These are phyloP conservation scores for Lactarius trivialis DNA, from an alignment of 768 basidiomycete genomes.

Conservation along the genomic window DNA sequence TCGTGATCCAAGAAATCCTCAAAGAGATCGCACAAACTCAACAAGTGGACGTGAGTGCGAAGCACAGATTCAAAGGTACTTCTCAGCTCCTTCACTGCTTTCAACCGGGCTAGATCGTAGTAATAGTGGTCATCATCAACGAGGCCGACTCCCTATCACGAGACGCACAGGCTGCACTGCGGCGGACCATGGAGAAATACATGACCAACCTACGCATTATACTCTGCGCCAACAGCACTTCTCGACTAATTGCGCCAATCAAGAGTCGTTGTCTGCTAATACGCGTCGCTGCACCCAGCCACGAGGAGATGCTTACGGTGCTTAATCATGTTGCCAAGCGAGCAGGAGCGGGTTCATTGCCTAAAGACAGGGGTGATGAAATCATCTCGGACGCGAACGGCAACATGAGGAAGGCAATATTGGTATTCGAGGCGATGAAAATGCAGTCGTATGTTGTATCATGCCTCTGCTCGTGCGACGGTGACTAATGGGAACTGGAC, in stretches of 20 bases:
- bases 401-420: slow-evolving; percentile 90
- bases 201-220: slow-evolving; percentile 97
- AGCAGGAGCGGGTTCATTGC: slow-evolving; percentile 69
- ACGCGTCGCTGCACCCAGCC: slow-evolving; percentile 81
- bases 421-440: slow-evolving; percentile 91
- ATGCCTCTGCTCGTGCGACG: slow-evolving; percentile 1
- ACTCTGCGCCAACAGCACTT: slow-evolving; percentile 92
- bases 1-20: slow-evolving; percentile 92
- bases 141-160: slow-evolving; percentile 93
- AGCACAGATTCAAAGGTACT: slow-evolving; percentile 93
- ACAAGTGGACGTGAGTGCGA: slow-evolving; percentile 92
- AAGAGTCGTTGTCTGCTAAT: slow-evolving; percentile 91
- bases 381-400: slow-evolving; percentile 80
- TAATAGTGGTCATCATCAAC: slow-evolving; percentile 91
- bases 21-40: slow-evolving; percentile 99
- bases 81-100: background rate
- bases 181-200: slow-evolving; percentile 99
- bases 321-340: slow-evolving; percentile 73
- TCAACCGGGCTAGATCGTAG: background rate
- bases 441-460: slow-evolving; percentile 77
- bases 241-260: slow-evolving; percentile 93
- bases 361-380: slow-evolving; percentile 62
- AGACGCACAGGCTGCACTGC: slow-evolving; percentile 94
- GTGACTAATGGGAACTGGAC: background rate
- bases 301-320: slow-evolving; percentile 66